A percentile compares a stretch with the other conserved stretches of the same genome.
phyloP scores from a whole-genome alignment of 805 yeast genomes.

The Pachysolen tannophilus region DNA sequence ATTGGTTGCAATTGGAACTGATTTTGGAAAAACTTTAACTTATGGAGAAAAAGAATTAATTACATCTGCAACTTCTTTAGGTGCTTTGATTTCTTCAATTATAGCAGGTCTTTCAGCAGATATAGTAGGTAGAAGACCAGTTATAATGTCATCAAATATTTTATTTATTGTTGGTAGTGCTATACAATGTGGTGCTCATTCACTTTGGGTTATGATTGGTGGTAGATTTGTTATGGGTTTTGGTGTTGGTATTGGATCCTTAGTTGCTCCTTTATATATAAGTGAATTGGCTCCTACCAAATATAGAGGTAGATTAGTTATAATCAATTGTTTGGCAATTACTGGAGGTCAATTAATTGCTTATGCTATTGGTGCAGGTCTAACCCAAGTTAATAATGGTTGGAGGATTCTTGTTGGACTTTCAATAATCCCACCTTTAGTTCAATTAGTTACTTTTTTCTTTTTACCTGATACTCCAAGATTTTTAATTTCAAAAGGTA shows the following conservation, averaged over 20 bases:
- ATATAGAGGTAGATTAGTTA: constrained; percentile 86
- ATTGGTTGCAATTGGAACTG: constrained; percentile 75
- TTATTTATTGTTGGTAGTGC: constrained; percentile 80
- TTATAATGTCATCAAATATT: constrained; percentile 73
- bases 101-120: constrained; percentile 82
- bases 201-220: constrained; percentile 84
- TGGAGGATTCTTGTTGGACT: constrained; percentile 93
- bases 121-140: constrained; percentile 74
- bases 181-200: constrained; percentile 72
- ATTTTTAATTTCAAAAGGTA: constrained; percentile 67
- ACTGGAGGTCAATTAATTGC: constrained; percentile 96
- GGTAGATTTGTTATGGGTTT: constrained; percentile 94
- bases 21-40: constrained; percentile 53
- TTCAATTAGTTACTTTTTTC: constrained; percentile 68
- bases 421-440: constrained; percentile 77
- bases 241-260: constrained; percentile 93
- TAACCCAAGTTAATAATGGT: constrained; percentile 65
- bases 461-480: constrained; percentile 97
- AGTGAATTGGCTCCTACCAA: constrained; percentile 88
- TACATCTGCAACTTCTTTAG: constrained; percentile 91
- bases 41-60: constrained; percentile 82
- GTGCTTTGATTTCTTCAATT: constrained; percentile 77
- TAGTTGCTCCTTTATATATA: constrained; percentile 90
- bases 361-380: constrained; percentile 88
- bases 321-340: constrained; percentile 79